Conservation (phyloP, 208 protist species). For the Leishmania guyanensis region DNA sequence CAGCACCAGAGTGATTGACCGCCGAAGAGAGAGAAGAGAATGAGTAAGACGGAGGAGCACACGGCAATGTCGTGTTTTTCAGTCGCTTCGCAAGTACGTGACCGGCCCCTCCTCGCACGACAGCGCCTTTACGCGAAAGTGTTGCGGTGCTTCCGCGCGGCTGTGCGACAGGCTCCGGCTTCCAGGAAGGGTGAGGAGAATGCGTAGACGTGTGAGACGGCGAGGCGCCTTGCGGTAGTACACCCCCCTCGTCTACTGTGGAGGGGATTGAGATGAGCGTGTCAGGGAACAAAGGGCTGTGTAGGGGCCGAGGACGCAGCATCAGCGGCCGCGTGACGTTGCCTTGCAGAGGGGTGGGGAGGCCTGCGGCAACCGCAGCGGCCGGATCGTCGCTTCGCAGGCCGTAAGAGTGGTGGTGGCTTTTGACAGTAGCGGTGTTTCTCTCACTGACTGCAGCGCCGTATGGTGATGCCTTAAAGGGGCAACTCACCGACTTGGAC, state of each 20-base stretch:
- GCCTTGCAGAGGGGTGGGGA: slow-evolving; percentile 20
- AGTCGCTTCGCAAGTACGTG: slow-evolving; percentile 4
- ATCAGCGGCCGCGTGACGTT: slow-evolving; percentile 20
- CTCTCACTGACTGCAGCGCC: not conserved
- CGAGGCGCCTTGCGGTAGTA: not conserved
- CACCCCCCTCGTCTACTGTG: not conserved
- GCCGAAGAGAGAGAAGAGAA: not conserved
- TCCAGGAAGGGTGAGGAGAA: not conserved
- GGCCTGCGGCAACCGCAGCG: not conserved
- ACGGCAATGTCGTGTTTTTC: slow-evolving; percentile 5
- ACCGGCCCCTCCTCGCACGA: slow-evolving; percentile 5
- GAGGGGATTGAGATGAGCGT: not conserved
- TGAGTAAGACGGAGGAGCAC: not conserved
- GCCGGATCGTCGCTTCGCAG: not conserved
- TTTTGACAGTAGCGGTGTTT: not conserved
- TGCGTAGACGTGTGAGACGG: not conserved
- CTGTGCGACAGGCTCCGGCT: not conserved
- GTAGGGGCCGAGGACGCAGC: slow-evolving; percentile 11
- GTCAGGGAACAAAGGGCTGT: not conserved
- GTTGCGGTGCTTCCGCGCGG: not conserved
- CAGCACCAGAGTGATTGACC: not conserved
- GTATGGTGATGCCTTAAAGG: not conserved
- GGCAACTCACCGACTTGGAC: not conserved
- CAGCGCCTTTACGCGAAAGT: not conserved
- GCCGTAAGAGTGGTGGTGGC: not conserved